These are phyloP conservation scores for Acacia pycnantha DNA, from an alignment of 331 rosid species.

Conservation along the genomic window DNA sequence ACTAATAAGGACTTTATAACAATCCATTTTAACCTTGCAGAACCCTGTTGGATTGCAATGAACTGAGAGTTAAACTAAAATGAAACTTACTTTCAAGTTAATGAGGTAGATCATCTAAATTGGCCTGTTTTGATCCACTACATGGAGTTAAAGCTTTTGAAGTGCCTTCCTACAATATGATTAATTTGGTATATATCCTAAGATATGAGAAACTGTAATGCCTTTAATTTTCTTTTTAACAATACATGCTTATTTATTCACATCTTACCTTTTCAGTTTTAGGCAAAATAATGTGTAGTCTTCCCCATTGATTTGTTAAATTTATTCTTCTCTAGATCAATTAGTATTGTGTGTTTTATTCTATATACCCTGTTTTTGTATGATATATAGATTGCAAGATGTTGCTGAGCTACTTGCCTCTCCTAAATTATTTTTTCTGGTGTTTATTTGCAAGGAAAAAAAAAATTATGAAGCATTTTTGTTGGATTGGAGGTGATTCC, in stretches of 20 bases:
- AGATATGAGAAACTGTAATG: background rate
- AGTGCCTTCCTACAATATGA: background rate
- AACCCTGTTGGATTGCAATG: slow-evolving; percentile 82
- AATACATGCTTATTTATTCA: slow-evolving; percentile 5
- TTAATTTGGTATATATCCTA: background rate
- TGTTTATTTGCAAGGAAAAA: too few relatives aligned
- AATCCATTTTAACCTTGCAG: slow-evolving; percentile 32
- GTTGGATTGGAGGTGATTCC: too few relatives aligned
- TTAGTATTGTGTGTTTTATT: slow-evolving; percentile 1
- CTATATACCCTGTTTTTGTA: slow-evolving; percentile 23
- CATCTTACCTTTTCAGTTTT: slow-evolving; percentile 14
- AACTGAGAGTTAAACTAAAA: slow-evolving; percentile 73
- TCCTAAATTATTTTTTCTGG: too few relatives aligned
- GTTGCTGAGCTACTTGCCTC: slow-evolving; percentile 83
- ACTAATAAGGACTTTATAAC: background rate
- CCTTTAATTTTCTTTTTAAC: slow-evolving; percentile 14
- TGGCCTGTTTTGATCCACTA: background rate
- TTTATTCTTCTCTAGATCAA: slow-evolving; percentile 14
- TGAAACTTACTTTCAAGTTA: slow-evolving; percentile 54
- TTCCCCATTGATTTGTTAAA: slow-evolving; percentile 23
- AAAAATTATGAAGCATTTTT: too few relatives aligned
- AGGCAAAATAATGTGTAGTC: slow-evolving; percentile 6
- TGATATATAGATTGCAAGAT: slow-evolving; percentile 75
- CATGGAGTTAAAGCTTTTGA: background rate
- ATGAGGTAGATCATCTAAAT: slow-evolving; percentile 11